Percentiles rank a stretch among this genome's conserved stretches.
phyloP scores from a whole-genome alignment of 441 rosid genomes.

The Gossypium lobatum region DNA sequence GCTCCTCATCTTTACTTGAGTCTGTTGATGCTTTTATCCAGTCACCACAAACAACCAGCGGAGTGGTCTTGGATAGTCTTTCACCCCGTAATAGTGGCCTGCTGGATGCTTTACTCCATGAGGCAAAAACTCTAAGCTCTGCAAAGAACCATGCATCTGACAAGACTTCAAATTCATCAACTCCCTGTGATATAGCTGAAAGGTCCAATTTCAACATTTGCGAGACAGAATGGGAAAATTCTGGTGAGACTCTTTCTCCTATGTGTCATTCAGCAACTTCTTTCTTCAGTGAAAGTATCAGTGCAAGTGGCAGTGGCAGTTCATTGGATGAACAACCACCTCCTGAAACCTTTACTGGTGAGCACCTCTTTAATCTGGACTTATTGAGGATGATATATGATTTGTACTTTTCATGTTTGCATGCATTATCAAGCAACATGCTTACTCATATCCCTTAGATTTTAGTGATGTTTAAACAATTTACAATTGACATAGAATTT shows the following conservation, averaged over 20 bases:
- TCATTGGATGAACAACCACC: constrained; percentile 57
- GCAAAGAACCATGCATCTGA: constrained; percentile 63
- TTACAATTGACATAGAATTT: not conserved
- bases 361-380: constrained; percentile 20
- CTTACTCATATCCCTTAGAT: not conserved
- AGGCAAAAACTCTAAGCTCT: constrained; percentile 60
- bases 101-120: constrained; percentile 82
- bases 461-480: not conserved
- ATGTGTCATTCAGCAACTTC: constrained; percentile 61
- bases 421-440: not conserved
- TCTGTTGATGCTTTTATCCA: constrained; percentile 71
- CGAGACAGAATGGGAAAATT: constrained; percentile 58
- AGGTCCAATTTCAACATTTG: constrained; percentile 42
- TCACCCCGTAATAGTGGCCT: constrained; percentile 84
- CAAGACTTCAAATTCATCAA: constrained; percentile 65
- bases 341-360: constrained; percentile 37
- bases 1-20: constrained; percentile 61
- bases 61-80: constrained; percentile 42
- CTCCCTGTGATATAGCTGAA: constrained; percentile 52
- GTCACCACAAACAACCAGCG: constrained; percentile 63
- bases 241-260: constrained; percentile 52
- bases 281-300: constrained; percentile 45
- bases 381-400: constrained; percentile 9
- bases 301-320: constrained; percentile 54
- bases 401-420: not conserved